These are phyloP conservation scores for Spathaspora hagerdaliae DNA, from an alignment of 805 yeast genomes.

Conservation along the genomic window DNA sequence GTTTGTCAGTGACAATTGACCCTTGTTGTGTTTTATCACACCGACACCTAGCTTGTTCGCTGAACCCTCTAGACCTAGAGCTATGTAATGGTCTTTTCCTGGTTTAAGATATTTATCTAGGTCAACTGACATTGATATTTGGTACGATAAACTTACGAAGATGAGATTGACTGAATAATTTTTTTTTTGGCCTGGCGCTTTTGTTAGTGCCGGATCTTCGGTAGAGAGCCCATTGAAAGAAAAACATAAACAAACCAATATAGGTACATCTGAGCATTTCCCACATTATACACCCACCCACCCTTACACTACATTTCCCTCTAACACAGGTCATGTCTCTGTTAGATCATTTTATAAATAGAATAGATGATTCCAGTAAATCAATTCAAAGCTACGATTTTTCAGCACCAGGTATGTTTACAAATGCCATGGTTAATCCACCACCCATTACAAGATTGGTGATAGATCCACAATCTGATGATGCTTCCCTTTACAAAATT, in stretches of 20 bases:
- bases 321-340: conserved; percentile 12
- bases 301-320: too few relatives aligned
- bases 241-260: conserved; percentile 2
- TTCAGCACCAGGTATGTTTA: conserved; percentile 57
- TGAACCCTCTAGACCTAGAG: conserved; percentile 93
- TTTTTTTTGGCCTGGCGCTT: too few relatives aligned
- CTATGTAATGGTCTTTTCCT: conserved; percentile 53
- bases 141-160: too few relatives aligned
- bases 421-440: conserved; percentile 53
- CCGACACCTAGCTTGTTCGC: conserved; percentile 97
- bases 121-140: conserved; percentile 34
- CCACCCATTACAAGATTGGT: conserved; percentile 54
- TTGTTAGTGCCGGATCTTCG: too few relatives aligned
- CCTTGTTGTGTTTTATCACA: conserved; percentile 68
- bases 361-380: conserved; percentile 36
- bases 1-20: conserved; percentile 52
- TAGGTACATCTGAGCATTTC: too few relatives aligned
- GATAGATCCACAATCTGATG: conserved; percentile 54
- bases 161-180: too few relatives aligned
- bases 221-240: too few relatives aligned
- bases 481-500: conserved; percentile 47
- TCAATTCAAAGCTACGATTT: conserved; percentile 44
- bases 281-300: too few relatives aligned
- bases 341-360: conserved; percentile 21
- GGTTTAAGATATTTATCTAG: conserved; percentile 42